Evolutionary conservation across 306 rosid genomes (phyloP).

Genomic region (Fagus crenata): DNA sequence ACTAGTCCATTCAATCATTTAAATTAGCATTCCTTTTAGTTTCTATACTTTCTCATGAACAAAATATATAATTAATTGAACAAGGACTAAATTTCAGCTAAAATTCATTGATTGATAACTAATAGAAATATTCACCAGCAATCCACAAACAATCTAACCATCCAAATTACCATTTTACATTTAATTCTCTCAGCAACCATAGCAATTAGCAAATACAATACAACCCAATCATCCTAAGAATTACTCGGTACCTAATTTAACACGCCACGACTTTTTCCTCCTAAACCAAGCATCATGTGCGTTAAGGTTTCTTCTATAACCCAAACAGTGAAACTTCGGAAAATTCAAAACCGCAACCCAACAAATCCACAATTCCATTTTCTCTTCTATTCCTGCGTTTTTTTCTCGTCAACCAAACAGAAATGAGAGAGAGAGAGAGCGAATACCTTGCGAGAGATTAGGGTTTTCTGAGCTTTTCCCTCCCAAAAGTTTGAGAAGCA

Average conservation of each 20-base stretch:
- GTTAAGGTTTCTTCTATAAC: background rate
- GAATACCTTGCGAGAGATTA: slow-evolving; percentile 34
- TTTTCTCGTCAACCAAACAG: slow-evolving; percentile 18
- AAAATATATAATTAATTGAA: background rate
- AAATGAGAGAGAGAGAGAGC: slow-evolving; percentile 23
- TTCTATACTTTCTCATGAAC: background rate
- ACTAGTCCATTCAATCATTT: background rate
- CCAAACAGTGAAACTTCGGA: background rate
- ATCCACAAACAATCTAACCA: background rate
- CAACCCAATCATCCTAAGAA: background rate
- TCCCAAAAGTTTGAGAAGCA: slow-evolving; percentile 21
- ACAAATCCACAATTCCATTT: background rate
- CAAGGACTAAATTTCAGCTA: background rate
- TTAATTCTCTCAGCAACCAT: background rate
- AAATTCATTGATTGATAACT: background rate
- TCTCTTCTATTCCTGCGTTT: background rate
- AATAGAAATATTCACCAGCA: background rate
- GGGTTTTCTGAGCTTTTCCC: slow-evolving; percentile 39
- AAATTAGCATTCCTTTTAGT: background rate
- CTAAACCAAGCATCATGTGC: background rate
- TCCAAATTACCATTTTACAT: background rate
- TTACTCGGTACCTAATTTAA: background rate
- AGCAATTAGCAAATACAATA: background rate
- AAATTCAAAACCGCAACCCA: background rate
- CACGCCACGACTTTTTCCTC: background rate